A percentile compares a stretch with the other conserved stretches of the same genome.
phyloP scores from a whole-genome alignment of 176 grass and related monocot species.

The Carex parvula region DNA sequence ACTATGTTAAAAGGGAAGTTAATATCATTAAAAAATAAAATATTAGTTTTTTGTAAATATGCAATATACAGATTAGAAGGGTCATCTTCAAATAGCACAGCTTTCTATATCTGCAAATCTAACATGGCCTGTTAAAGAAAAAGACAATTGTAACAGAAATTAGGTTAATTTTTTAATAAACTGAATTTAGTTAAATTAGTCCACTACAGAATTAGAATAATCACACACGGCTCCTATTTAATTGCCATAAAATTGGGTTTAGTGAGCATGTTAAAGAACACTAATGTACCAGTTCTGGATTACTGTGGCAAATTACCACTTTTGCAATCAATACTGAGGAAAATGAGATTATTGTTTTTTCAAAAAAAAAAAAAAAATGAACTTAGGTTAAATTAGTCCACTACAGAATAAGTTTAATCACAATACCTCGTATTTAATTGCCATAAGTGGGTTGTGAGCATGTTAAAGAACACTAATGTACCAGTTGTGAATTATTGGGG shows the following conservation, averaged over 20 bases:
- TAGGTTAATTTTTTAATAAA: not conserved
- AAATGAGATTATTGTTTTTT: too few species aligned
- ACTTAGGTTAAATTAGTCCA: not conserved
- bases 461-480: not conserved
- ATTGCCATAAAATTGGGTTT: too few species aligned
- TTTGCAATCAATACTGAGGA: too few species aligned
- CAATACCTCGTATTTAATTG: not conserved
- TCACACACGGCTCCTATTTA: too few species aligned
- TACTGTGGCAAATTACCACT: too few species aligned
- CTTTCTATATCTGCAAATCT: conserved; percentile 77
- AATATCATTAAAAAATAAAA: conserved; percentile 24
- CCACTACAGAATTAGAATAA: too few species aligned
- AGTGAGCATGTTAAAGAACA: too few species aligned
- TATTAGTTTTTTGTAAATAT: not conserved
- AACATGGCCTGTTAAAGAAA: conserved; percentile 51
- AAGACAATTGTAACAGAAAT: not conserved
- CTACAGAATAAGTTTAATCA: conserved; percentile 5
- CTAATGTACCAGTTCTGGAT: too few species aligned
- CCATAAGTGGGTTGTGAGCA: not conserved
- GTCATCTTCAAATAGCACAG: conserved; percentile 83
- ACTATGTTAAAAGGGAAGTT: conserved; percentile 16
- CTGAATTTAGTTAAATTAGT: too few species aligned
- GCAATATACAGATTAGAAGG: conserved; percentile 65
- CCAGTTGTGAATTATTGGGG: not conserved
- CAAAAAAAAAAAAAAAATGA: too few species aligned